Base-by-base conservation (phyloP, 768 basidiomycete genomes). In the Tricholoma sp. region DNA sequence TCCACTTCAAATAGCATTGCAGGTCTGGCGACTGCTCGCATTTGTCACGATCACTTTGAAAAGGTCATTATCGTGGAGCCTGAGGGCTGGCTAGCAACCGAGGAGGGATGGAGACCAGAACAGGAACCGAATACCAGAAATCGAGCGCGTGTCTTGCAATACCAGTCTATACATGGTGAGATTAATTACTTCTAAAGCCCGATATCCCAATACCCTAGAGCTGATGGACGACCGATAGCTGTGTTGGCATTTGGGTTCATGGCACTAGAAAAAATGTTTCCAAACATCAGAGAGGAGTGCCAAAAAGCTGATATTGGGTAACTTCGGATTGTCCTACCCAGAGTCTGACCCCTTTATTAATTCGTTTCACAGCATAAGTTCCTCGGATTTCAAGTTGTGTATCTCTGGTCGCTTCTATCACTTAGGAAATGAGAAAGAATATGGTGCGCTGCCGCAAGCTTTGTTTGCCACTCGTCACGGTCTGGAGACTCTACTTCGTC, bases 21-120 rank as follows among this genome's bases (percentile, higher is more conserved):
- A 13, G 72, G 72, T 10, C 55, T 73, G 6, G 52, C 68, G 34
- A 53, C 72, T 11, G 71, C 72, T 4, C 62, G 69, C 10, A 63
- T 71, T 10, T 71, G 69, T 52, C 61, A 67, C 15, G 64, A 69
- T 51, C 70, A 71, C 50, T 73, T 72, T 56, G 64, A 70, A 44
- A 55, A 59, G 6, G 70, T 73, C 41, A 33, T 72, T 20, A 57
- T 73, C 32, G 57, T 73, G 29, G 72, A 73, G 44, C 60, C 72
- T 10, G 72, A 73, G 52, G 56, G 54, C 11, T 70, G 67, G 66
- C 44, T 68, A 3, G 54, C 61, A 12, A 57, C 61, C 0, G 54
- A 65, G 29, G 63, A 65, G 34, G 66, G 64, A 24, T 36, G 61
- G 44, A 52, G 50, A 18, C 34, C 57, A 5, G 55, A 65, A 57